Conservation (phyloP, 306 rosid genomes). For the Prunus dulcis region DNA sequence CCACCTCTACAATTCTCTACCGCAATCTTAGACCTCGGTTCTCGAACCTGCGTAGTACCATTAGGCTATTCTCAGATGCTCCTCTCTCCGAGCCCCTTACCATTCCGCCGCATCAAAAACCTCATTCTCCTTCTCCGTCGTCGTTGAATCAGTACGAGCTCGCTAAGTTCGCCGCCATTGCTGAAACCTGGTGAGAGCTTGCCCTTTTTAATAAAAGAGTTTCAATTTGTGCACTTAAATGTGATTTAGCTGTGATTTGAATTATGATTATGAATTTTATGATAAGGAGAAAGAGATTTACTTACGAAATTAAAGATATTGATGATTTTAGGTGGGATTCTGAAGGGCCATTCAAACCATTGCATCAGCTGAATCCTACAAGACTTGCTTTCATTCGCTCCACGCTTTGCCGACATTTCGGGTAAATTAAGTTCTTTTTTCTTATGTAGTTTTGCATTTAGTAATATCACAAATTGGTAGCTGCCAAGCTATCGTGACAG, state of each 20-base stretch:
- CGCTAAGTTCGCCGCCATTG: constrained; percentile 67
- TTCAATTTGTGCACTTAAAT: not conserved
- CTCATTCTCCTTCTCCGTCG: constrained; percentile 33
- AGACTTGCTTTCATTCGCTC: constrained; percentile 82
- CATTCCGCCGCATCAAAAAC: constrained; percentile 29
- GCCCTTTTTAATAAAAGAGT: not conserved
- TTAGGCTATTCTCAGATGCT: constrained; percentile 42
- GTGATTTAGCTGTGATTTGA: constrained; percentile 2
- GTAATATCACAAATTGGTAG: not conserved
- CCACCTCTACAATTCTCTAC: constrained; percentile 2
- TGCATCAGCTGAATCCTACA: constrained; percentile 86
- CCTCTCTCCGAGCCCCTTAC: constrained; percentile 18
- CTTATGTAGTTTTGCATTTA: not conserved
- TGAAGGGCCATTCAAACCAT: constrained; percentile 90
- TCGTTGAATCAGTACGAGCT: constrained; percentile 65
- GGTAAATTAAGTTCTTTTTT: constrained; percentile 32
- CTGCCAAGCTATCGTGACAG: not conserved
- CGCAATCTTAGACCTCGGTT: not conserved
- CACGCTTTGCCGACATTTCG: constrained; percentile 77
- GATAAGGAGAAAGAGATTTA: not conserved
- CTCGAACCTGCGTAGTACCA: not conserved
- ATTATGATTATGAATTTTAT: not conserved
- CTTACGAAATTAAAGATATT: not conserved
- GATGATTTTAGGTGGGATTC: constrained; percentile 76
- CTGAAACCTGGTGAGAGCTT: constrained; percentile 61